Base-by-base conservation (phyloP, 257 asterid genomes). In the Nicotiana tomentosiformis region DNA sequence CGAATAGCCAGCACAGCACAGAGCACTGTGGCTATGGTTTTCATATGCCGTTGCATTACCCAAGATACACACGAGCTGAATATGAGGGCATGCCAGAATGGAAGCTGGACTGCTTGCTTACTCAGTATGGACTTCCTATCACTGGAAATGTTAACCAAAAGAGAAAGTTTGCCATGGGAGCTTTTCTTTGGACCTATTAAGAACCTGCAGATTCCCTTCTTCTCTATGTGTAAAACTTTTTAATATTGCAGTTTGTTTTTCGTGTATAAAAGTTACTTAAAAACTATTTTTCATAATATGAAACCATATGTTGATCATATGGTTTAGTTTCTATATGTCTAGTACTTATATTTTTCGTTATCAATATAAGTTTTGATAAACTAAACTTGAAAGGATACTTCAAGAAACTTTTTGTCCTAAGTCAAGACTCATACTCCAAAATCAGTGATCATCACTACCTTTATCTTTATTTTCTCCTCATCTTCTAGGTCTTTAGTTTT, bases 11-110 rank as follows among this genome's bases (percentile, higher is more conserved):
- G 77, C 66, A 80, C 7, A 81, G 76, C 18, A 82, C 80, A 33
- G 92, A 89, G 16, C 82, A 88, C 11, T 86, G 90, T 14, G 91
- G 87, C 3, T 92, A 57, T 16, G 80, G 56, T 12, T 84, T 84
- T 60, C 86, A 84, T 33, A 84, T 84, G 86, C 86, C 86, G 11
- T 20, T 81, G 58, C 82, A 84, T 61, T 84, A 84, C 56, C 84
- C 87, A 62, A 81, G 84, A 61, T 81, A 69, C 80, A 79, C 80
- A 23, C 39, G 86, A 79, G 77, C 81, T 3, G 86, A 84, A 55
- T 84, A 84, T 74, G 86, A 84, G 65, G 33, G 11, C 35, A 84
- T 84, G 86, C 86, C 86, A 23, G 86, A 84, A 16, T 84, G 86
- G 86, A 79, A 80, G 53, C 11, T 83, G 2, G 86, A 83, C 53